Conservation (phyloP, 768 basidiomycete genomes). For the Rhodotorula diobovata region DNA sequence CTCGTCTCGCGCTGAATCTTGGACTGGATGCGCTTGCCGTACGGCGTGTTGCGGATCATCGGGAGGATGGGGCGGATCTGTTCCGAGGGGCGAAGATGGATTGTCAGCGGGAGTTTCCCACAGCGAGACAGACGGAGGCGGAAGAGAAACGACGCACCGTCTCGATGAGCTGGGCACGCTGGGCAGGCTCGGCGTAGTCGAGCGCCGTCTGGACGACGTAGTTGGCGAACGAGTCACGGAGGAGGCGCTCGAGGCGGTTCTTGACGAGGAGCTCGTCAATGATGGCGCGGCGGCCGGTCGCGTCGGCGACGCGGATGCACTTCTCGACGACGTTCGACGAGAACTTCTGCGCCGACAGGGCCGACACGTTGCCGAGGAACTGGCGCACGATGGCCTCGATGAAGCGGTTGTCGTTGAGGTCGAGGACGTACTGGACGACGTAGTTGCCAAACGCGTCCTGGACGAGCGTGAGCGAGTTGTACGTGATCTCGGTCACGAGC, state of each 20-base stretch:
- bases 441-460: slow-evolving; percentile 92
- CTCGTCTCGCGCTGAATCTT: slow-evolving; percentile 74
- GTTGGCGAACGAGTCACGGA: slow-evolving; percentile 68
- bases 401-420: slow-evolving; percentile 96
- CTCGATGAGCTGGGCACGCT: slow-evolving; percentile 79
- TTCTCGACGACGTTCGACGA: slow-evolving; percentile 76
- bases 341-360: slow-evolving; percentile 97
- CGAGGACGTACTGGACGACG: slow-evolving; percentile 95
- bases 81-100: neutral
- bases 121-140: no score
- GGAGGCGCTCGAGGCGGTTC: slow-evolving; percentile 85
- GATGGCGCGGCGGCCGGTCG: slow-evolving; percentile 83
- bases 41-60: slow-evolving; percentile 96
- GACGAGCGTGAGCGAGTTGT: slow-evolving; percentile 92
- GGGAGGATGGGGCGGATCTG: slow-evolving; percentile 92
- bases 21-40: slow-evolving; percentile 98
- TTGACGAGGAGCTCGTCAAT: slow-evolving; percentile 94
- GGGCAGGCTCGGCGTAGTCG: slow-evolving; percentile 92
- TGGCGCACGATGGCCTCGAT: slow-evolving; percentile 96
- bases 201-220: slow-evolving; percentile 70
- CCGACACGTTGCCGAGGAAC: slow-evolving; percentile 95
- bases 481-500: slow-evolving; percentile 97
- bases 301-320: slow-evolving; percentile 91
- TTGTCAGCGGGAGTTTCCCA: neutral
- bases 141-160: slow-evolving; percentile 48